Evolutionary conservation across 1,139 yeast species (phyloP), one percentile per base, ranked within the genome.

Genomic region (Suhomyces anneliseae): DNA sequence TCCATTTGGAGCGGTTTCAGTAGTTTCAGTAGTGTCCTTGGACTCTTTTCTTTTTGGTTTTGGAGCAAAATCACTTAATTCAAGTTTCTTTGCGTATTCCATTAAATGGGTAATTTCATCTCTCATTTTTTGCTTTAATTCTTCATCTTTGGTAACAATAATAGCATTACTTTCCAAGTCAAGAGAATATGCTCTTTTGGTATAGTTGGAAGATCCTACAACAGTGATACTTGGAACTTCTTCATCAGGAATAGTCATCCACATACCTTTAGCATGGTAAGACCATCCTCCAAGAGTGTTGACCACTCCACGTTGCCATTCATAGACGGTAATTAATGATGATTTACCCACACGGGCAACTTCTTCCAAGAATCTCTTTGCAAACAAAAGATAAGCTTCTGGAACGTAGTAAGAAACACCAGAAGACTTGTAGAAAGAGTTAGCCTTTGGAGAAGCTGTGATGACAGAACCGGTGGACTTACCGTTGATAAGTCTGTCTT

Each of bases 231-330:
- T 76, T 2, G 97, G 97, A 29, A 69, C 60, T 0, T 58, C 56
- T 47, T 81, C 85, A 7, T 70, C 74, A 0, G 90, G 87, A 7
- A 79, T 78, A 7, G 83, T 76, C 1, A 89, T 69, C 99, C 99
- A 93, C 12, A 90, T 72, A 0, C 99, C 99, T 63, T 93, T 93
- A n/a, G 99, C 99, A 62, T 93, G 99, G 64, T 93, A 93, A 0
- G 97, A 89, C 99, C 99, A 93, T 1, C 99, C 98, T 33, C 74
- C 80, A 0, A 83, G 79, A 10, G 88, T 80, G 59, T 90, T 90
- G 8, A 90, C 96, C 1, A 82, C 70, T 1, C 99, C 99, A 43
- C 80, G 81, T 60, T 81, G 81, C 99, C 99, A 95, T 65, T 93
- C 98, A 48, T 73, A 77, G 36, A 93, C 70, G 12, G 72, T 68